Conservation (phyloP, 768 basidiomycete species). For the Mycena belliarum region DNA sequence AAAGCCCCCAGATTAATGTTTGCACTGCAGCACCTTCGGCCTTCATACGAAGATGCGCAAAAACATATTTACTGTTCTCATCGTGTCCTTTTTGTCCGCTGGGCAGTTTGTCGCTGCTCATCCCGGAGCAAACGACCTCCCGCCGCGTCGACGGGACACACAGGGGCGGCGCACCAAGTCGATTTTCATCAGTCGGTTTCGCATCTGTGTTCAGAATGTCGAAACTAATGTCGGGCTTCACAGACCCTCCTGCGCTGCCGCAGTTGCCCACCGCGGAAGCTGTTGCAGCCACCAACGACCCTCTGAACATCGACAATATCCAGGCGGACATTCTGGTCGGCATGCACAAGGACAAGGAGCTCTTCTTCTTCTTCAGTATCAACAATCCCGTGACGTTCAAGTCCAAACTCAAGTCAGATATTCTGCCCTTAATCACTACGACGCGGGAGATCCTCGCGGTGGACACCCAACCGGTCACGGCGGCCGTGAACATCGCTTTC, state of each 20-base stretch:
- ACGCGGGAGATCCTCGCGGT: slow-evolving; percentile 23
- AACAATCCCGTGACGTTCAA: slow-evolving; percentile 24
- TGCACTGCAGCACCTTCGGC: slow-evolving; percentile 3
- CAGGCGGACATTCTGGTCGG: slow-evolving; percentile 21
- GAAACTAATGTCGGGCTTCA: not conserved
- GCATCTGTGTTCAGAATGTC: not conserved
- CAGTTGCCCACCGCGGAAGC: slow-evolving; percentile 18
- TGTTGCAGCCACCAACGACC: slow-evolving; percentile 6
- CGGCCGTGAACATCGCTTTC: slow-evolving; percentile 28
- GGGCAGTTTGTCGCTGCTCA: slow-evolving; percentile 4
- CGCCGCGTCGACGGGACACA: not conserved
- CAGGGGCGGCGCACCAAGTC: slow-evolving; percentile 15
- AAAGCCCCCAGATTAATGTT: slow-evolving; percentile 3
- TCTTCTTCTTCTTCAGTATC: slow-evolving; percentile 28
- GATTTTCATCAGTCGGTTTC: slow-evolving; percentile 13
- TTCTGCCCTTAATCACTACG: slow-evolving; percentile 24
- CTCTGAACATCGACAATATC: slow-evolving; percentile 21
- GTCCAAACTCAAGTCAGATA: slow-evolving; percentile 16
- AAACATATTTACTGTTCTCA: slow-evolving; percentile 1
- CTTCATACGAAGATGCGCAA: slow-evolving; percentile 5
- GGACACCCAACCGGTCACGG: slow-evolving; percentile 23
- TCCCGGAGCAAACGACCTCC: not conserved
- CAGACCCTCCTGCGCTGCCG: slow-evolving; percentile 20
- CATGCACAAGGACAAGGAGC: slow-evolving; percentile 27
- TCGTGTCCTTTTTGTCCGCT: slow-evolving; percentile 4